Base-by-base conservation (phyloP, 345 rosid genomes). In the Rhodamnia argentea region DNA sequence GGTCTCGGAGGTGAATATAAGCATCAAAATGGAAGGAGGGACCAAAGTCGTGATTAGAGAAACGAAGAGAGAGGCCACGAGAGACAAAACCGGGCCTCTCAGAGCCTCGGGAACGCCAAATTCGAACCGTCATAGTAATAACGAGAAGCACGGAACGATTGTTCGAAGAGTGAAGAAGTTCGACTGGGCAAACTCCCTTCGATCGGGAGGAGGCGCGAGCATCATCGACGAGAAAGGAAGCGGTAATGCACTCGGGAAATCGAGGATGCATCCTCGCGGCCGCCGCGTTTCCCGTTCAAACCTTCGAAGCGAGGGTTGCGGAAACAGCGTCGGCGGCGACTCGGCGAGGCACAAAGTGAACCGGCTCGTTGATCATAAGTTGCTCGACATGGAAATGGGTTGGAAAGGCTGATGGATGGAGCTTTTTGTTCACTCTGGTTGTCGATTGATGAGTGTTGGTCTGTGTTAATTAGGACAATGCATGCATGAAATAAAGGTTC, bases 11-110 rank as follows among this genome's bases (percentile, higher is more conserved):
- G 91, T 95, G 82, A 95, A 89, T 51, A 93, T 96, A 88, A 89
- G 89, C 86, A 96, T 95, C 87, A 92, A 85, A 90, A 88, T 93
- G 94, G 93, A 95, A 84, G 97, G 96, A 85, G 95, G 90, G 84
- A 91, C 94, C 82, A 94, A 89, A 86, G 90, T 94, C 78, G 95
- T 94, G 88, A 93, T 96, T 74, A 92, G 88, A 75, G 96, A 95
- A 89, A 91, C 84, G 23, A 91, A 89, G 92, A 92, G 89, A 74
- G 92, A 91, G 84, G 89, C 51, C 44, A 11, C 58, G 4, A 52
- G 32, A 74, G 83, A 42, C 2, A 83, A 13, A 47, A 57, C 51
- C 53, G 29, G 26, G 47, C 83, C 87, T 85, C 85, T 86, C 8
- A 18, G 14, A 37, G 9, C 50, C 86, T 87, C 85, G 13, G 32